Base-by-base conservation (phyloP, 345 rosid genomes). In the Hypericum perforatum region DNA sequence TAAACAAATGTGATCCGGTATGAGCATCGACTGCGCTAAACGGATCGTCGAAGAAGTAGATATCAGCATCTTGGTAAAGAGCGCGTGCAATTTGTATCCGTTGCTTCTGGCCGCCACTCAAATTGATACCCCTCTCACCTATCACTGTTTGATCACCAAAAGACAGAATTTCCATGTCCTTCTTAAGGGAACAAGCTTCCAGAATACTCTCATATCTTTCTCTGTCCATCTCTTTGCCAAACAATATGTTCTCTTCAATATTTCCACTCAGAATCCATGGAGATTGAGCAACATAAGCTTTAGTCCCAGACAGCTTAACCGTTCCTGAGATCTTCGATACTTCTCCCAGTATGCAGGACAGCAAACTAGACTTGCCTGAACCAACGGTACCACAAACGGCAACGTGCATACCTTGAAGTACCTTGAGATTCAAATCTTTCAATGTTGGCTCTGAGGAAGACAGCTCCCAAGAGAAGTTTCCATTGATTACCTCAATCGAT, bases 21-120 rank as follows among this genome's bases (percentile, higher is more conserved):
- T 71, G 80, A 37, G 74, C 80, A 65, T 71, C 80, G 10, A 71
- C 74, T 0, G 76, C 76, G 15, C 76, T 75, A 43, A 71, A 71
- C 41, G 76, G 80, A 45, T 75, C 80, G 57, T 71, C 80, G 32
- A 75, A 65, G 3, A 71, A 54, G 63, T 75, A 75, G 49, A 75
- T 57, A 56, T 75, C 74, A 0, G 74, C 72, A 43, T 75, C 76
- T 43, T 68, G 69, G 57, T 75, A 71, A 10, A 75, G 48, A 29
- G 76, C 80, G 0, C 76, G 69, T 0, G 80, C 80, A 41, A 75
- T 65, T 46, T 71, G 76, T 44, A 65, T 63, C 60, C 76, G 65
- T 40, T 75, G 74, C 59, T 75, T 75, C 57, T 73, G 77, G 41
- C 74, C 68, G 14, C 77, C 77, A 11, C 76, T 74, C 63, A 74